phyloP scores from a whole-genome alignment of 1,284 basidiomycete genomes.

The Cryptococcus wingfieldii region DNA sequence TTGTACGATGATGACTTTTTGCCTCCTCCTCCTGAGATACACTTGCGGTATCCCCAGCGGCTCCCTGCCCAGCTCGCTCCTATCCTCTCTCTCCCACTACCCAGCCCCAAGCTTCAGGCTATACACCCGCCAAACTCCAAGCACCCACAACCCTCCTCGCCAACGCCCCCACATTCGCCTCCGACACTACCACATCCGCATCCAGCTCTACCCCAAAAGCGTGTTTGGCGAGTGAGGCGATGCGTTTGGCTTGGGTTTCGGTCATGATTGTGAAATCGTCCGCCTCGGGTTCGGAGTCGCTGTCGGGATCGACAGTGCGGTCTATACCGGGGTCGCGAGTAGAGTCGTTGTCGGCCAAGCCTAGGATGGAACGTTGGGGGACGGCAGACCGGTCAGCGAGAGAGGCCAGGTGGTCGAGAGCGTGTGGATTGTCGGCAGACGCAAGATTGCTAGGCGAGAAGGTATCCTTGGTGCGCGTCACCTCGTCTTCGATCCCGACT shows the following conservation, averaged over 20 bases:
- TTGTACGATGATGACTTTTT: background rate
- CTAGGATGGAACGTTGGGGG: background rate
- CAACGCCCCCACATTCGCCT: constrained; percentile 80
- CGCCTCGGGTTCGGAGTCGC: constrained; percentile 54
- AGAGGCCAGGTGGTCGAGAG: background rate
- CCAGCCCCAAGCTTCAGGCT: too few species aligned
- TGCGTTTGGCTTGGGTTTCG: constrained; percentile 78
- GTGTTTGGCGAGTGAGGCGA: constrained; percentile 70
- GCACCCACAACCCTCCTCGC: constrained; percentile 79
- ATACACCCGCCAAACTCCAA: constrained; percentile 52
- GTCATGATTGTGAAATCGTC: constrained; percentile 97
- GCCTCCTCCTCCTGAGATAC: background rate
- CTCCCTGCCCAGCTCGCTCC: too few species aligned
- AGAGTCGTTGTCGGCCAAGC: too few species aligned
- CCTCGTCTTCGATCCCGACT: background rate
- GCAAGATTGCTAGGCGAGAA: background rate
- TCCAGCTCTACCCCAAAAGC: constrained; percentile 84
- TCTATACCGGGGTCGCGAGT: background rate
- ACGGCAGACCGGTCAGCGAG: background rate
- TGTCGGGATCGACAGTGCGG: background rate
- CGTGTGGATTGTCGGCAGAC: background rate
- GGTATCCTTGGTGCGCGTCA: background rate
- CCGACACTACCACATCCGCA: constrained; percentile 83
- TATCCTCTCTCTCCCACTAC: too few species aligned
- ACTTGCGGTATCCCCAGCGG: too few species aligned